Base-by-base conservation (phyloP, 2,329 filamentous ascomycete species). In the Neofusicoccum sp. region DNA sequence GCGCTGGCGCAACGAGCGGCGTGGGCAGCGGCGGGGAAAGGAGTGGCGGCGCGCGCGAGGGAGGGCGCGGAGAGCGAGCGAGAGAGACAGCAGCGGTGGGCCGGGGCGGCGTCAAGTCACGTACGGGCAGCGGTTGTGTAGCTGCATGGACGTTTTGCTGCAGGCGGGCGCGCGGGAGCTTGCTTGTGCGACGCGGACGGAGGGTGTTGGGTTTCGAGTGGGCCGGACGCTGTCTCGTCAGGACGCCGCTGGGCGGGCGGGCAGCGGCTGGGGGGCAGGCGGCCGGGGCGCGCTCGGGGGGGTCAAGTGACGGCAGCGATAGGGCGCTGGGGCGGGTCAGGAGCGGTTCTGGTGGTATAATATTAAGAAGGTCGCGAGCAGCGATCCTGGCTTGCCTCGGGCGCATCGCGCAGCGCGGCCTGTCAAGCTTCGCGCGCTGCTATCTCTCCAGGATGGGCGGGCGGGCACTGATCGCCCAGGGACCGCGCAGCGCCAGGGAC, bases 71-170 rank as follows among this genome's bases (percentile, higher is more conserved):
- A 59, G 34, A 20, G 44, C 24, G 14, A 40, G 31, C 38, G 47
- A 43, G 58, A 34, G 47, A 53, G 58, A 26, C 20, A 44, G 34
- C 14, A 9, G 38, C 30, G 26, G 44, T 14, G 31, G 28, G 24
- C 14, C 11, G 9, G 14, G 38, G 14, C 30, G 43, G 41, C 41
- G 54, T 58, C 54, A 58, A 58, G 54, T 58, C 54, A 58, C 36
- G 54, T 58, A 58, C 16, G 41, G 53, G 43, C 44, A 44, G 20
- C 44, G 57, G 38, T 60, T 60, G 57, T 51, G 57, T 59, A 40
- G 56, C 57, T 59, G 57, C 57, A 59, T 59, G 45, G 57, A 48
- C n/a, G 57, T 59, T 59, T 47, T 49, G 57, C 44, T 26, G 57
- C 57, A 59, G 56, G 30, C 43, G 56, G 56, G 43, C 56, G 49